phyloP scores from a whole-genome alignment of 768 basidiomycete genomes.

The Lentinus brumalis region DNA sequence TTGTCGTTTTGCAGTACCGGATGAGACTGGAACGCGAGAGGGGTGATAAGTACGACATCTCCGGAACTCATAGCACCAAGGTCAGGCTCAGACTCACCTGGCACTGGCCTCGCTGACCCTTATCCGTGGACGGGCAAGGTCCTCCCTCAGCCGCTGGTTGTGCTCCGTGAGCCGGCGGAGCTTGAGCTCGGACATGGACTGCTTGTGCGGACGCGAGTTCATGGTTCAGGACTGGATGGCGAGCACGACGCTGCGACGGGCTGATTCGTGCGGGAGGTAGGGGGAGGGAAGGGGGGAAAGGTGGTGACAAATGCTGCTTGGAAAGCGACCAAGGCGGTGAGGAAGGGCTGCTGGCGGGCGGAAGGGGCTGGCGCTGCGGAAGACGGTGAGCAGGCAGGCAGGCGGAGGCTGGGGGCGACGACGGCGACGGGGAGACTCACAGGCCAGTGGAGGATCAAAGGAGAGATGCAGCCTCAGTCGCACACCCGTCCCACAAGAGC shows the following conservation, averaged over 20 bases:
- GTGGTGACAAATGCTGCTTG: slow-evolving; percentile 1
- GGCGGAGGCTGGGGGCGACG: not conserved
- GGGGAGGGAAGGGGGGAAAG: not conserved
- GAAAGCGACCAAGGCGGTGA: not conserved
- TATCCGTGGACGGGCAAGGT: slow-evolving; percentile 85
- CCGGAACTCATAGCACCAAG: not conserved
- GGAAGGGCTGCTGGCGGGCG: slow-evolving; percentile 11
- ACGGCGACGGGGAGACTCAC: slow-evolving; percentile 10
- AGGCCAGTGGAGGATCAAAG: slow-evolving; percentile 19
- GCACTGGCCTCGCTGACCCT: slow-evolving; percentile 90
- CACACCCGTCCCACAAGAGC: not conserved
- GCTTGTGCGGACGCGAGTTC: slow-evolving; percentile 82
- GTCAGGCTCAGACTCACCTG: slow-evolving; percentile 54
- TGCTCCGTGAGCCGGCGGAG: slow-evolving; percentile 91
- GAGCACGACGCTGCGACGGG: slow-evolving; percentile 3
- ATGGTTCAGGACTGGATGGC: slow-evolving; percentile 37
- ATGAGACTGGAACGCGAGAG: slow-evolving; percentile 62
- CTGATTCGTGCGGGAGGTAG: slow-evolving; percentile 11
- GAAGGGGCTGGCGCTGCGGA: slow-evolving; percentile 3
- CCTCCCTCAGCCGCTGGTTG: slow-evolving; percentile 88
- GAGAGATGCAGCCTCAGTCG: slow-evolving; percentile 9
- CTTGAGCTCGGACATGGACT: slow-evolving; percentile 98
- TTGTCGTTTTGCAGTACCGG: slow-evolving; percentile 91
- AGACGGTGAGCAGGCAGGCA: not conserved
- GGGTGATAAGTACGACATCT: slow-evolving; percentile 2